These are phyloP conservation scores for Papiliotrema nemorosa DNA, from an alignment of 1,284 basidiomycete species.

Conservation along the genomic window DNA sequence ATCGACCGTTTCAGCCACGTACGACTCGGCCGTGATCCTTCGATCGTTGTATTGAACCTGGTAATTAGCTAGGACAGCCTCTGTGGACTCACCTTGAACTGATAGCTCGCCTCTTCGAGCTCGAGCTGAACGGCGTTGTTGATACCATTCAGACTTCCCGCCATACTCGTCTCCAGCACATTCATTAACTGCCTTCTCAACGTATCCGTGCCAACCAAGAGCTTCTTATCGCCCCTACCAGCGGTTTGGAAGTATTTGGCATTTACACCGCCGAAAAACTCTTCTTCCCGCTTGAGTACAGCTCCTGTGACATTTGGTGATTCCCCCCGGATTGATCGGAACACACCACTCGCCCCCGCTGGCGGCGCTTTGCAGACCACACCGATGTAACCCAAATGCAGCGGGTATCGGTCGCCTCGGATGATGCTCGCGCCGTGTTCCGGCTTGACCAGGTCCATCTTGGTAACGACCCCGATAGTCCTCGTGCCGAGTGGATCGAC, in stretches of 20 bases:
- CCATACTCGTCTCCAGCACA: slow-evolving; percentile 96
- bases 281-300: slow-evolving; percentile 67
- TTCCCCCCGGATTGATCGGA: slow-evolving; percentile 32
- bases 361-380: slow-evolving; percentile 79
- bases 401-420: slow-evolving; percentile 88
- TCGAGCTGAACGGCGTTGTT: slow-evolving; percentile 95
- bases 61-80: slow-evolving; percentile 1
- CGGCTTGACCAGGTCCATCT: slow-evolving; percentile 94
- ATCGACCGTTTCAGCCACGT: slow-evolving; percentile 96
- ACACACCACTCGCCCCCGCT: slow-evolving; percentile 45
- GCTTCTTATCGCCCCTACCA: slow-evolving; percentile 33
- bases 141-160: slow-evolving; percentile 88
- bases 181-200: slow-evolving; percentile 88
- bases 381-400: slow-evolving; percentile 94
- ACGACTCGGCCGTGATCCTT: slow-evolving; percentile 88
- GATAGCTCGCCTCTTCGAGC: slow-evolving; percentile 92
- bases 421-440: slow-evolving; percentile 79
- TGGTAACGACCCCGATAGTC: slow-evolving; percentile 97
- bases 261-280: slow-evolving; percentile 72
- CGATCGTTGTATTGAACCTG: slow-evolving; percentile 96
- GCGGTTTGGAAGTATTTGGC: slow-evolving; percentile 57
- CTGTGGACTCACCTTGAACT: slow-evolving; percentile 68
- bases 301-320: slow-evolving; percentile 53
- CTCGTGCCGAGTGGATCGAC: slow-evolving; percentile 92
- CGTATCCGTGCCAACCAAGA: slow-evolving; percentile 87